Evolutionary conservation across 176 grass and related monocot genomes (phyloP).

Genomic region (Ananas comosus): DNA sequence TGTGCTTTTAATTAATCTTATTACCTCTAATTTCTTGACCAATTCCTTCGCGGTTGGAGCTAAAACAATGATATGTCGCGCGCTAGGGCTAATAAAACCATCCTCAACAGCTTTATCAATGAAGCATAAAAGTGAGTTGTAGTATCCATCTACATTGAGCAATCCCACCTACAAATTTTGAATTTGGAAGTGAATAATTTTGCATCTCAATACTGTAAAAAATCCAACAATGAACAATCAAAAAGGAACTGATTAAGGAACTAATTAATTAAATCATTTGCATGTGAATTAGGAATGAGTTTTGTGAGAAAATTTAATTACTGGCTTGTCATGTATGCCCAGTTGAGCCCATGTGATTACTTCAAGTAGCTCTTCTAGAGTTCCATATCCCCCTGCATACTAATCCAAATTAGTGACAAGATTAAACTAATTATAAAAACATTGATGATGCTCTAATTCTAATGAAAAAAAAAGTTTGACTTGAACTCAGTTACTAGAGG

Average conservation of each 20-base stretch:
- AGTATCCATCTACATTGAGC: conserved; percentile 34
- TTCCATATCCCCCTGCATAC: conserved; percentile 28
- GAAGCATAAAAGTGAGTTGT: conserved; percentile 31
- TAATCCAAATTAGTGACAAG: neutral
- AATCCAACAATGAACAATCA: neutral
- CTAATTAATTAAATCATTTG: too few relatives aligned
- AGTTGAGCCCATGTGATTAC: conserved; percentile 37
- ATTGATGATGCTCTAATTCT: neutral
- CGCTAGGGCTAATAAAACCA: conserved; percentile 32
- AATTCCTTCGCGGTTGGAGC: conserved; percentile 28
- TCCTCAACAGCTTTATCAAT: conserved; percentile 39
- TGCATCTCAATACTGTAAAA: neutral
- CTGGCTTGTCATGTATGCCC: conserved; percentile 39
- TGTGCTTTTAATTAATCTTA: neutral
- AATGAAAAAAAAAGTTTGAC: neutral
- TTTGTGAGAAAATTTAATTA: conserved; percentile 2
- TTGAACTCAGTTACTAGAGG: too few relatives aligned
- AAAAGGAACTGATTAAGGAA: neutral
- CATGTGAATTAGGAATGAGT: neutral
- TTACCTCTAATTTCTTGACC: conserved; percentile 32
- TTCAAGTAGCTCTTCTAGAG: conserved; percentile 39
- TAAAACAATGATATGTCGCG: conserved; percentile 28
- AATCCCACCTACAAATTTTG: conserved; percentile 23
- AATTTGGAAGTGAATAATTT: neutral
- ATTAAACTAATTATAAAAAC: neutral